Base-by-base conservation (phyloP, 2,329 filamentous ascomycete species). In the Fonsecaea pedrosoi region DNA sequence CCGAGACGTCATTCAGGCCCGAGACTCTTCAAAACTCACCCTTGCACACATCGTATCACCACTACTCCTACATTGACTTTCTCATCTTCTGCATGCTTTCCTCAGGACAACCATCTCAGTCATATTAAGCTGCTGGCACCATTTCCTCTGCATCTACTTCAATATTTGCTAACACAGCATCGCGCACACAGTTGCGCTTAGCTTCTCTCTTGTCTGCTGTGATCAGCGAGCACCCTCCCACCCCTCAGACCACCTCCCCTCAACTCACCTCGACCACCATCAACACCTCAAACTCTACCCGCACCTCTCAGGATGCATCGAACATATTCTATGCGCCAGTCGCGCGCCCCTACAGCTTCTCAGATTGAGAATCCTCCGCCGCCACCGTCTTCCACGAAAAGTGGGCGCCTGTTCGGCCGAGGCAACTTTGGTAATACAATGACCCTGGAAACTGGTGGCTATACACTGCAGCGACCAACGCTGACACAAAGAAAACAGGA, bases 291-390 rank as follows among this genome's bases (percentile, higher is more conserved):
- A 64, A 30, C 65, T 25, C 53, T 54, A 62, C 60, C 15, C 32
- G 54, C 60, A 55, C 18, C 50, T 21, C 30, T 66, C 75, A 77
- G 70, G 70, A 99, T 99, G 94, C 95, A 99, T 87, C 93, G 94
- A 80, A 97, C 95, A 73, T 99, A 98, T 81, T 97, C 93, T 76
- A 96, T 97, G 95, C 94, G 95, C 90, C 91, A 96, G 82, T 90
- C 92, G 81, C 90, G 95, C 86, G 92, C 92, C 81, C 95, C 95
- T 57, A 99, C 95, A 73, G 95, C 95, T 77, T 96, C 93, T 77
- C 89, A 92, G 78, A 85, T 91, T 69, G 86, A 98, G 88, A 98
- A 93, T 81, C 95, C 95, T 58, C 95, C 94, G 69, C 95, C 95
- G 70, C 94, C 95, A 69, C 82, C 92, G 21, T 97, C 94, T 32